Evolutionary conservation across 2,329 filamentous ascomycete species (phyloP), one percentile per base, ranked within the genome.

Genomic region (Macrophomina pseudophaseolina): DNA sequence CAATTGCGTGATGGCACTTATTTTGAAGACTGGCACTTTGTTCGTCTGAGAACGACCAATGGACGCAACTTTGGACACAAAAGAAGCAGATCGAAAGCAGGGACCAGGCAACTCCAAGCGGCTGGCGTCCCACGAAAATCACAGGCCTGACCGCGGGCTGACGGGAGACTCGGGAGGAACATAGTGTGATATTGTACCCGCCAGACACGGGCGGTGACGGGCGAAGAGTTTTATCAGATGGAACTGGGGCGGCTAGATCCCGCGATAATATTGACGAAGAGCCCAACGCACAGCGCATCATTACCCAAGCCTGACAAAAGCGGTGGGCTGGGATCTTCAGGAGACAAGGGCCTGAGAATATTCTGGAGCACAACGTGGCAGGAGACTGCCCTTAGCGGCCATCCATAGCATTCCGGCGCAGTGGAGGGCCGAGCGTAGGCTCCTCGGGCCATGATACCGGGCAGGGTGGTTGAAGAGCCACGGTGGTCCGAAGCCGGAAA

Each of bases 211-310:
- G 58, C 58, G 58, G 58, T 62, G 63, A 56, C 63, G 49, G 38
- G 38, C 32, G 63, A 65, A 49, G 38, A 56, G n/a, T 38, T 23
- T 23, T 65, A 65, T 58, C 52, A 48, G 52, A 58, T 65, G 40
- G 33, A 35, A 48, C 30, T 3, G 56, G 30, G 9, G 40, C 63
- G 63, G 63, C 63, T 65, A 65, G 63, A 65, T 65, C 63, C 63
- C 33, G 63, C 51, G 63, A 65, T 65, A 65, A 65, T 28, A 40
- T n/a, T 23, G 11, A 16, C 35, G 56, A 30, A 48, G 56, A 49
- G 42, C 8, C 6, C 56, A 35, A 23, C 58, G 58, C 44, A 16
- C 42, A 62, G 58, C 44, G 35, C 44, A 62, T 62, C 58, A 18
- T 48, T 60, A 48, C 56, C 56, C 28, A 59, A 46, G 38, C 38